These are phyloP conservation scores for Xanthoparmelia taractica DNA, from an alignment of 495 filamentous ascomycete species.

Conservation along the genomic window DNA sequence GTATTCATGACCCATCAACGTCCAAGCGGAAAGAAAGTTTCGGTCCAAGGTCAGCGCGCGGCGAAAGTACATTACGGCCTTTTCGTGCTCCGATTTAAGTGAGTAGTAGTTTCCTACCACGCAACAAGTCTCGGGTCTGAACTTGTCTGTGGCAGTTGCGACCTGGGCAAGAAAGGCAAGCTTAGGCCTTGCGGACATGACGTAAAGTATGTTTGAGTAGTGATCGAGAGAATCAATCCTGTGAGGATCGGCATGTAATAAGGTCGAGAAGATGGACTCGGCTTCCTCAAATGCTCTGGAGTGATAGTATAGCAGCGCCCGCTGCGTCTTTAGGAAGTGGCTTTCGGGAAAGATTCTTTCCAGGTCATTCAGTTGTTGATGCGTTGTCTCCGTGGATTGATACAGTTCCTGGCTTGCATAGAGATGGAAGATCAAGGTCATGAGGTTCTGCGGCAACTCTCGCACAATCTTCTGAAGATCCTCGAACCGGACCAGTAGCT, in stretches of 20 bases:
- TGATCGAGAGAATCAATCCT: slow-evolving; percentile 85
- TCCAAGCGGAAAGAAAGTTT: slow-evolving; percentile 91
- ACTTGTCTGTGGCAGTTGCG: slow-evolving; percentile 84
- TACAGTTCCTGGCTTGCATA: slow-evolving; percentile 86
- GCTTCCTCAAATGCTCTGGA: slow-evolving; percentile 87
- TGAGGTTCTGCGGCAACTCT: slow-evolving; percentile 77
- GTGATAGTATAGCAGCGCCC: slow-evolving; percentile 84
- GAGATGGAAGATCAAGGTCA: slow-evolving; percentile 88
- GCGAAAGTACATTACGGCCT: slow-evolving; percentile 96
- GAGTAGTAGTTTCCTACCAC: slow-evolving; percentile 98
- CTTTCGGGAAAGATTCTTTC: slow-evolving; percentile 75
- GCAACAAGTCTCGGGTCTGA: slow-evolving; percentile 93
- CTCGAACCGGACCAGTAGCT: slow-evolving; percentile 67
- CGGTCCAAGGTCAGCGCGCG: slow-evolving; percentile 92
- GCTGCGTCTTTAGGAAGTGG: slow-evolving; percentile 81
- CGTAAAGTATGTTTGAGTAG: slow-evolving; percentile 95
- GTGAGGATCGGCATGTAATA: slow-evolving; percentile 74
- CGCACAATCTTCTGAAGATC: slow-evolving; percentile 57
- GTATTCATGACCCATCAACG: slow-evolving; percentile 98
- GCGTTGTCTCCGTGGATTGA: slow-evolving; percentile 63
- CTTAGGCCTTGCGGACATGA: slow-evolving; percentile 77
- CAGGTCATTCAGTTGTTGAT: slow-evolving; percentile 66
- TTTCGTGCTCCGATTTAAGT: slow-evolving; percentile 87
- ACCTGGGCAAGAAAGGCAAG: slow-evolving; percentile 87
- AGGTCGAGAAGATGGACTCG: slow-evolving; percentile 72